Evolutionary conservation across 306 rosid species (phyloP).

Genomic region (Cicer arietinum): DNA sequence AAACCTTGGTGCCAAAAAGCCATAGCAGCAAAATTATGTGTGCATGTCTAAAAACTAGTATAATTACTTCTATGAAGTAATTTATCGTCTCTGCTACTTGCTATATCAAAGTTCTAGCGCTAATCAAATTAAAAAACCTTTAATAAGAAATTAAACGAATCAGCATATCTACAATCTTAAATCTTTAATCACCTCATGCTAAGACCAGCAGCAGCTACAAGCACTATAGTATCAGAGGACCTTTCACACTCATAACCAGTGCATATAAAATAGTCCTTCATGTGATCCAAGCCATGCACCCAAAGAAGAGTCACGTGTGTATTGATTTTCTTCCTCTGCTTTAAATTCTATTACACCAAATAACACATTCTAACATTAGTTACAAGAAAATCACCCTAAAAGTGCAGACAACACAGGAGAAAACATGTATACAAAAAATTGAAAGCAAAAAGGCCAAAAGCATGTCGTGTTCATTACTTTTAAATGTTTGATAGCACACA

Average conservation of each 20-base stretch:
- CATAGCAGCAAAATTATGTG: conserved; percentile 2
- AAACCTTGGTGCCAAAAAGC: conserved; percentile 9
- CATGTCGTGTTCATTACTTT: conserved; percentile 39
- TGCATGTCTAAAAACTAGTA: conserved; percentile 3
- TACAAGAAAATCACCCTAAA: conserved; percentile 16
- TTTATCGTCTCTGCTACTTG: neutral
- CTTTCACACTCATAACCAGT: conserved; percentile 51
- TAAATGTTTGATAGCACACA: conserved; percentile 63
- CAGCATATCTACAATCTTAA: conserved; percentile 32
- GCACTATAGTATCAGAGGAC: neutral
- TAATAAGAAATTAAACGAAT: conserved; percentile 1
- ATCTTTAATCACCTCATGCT: neutral
- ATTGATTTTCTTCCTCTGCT: conserved; percentile 42
- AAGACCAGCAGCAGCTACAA: neutral
- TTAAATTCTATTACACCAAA: conserved; percentile 45
- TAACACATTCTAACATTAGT: conserved; percentile 27
- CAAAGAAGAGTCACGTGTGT: conserved; percentile 37
- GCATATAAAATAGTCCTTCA: conserved; percentile 74
- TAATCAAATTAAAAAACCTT: neutral
- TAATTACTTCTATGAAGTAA: conserved; percentile 5
- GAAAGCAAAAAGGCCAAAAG: conserved; percentile 35
- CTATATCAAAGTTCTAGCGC: conserved; percentile 24
- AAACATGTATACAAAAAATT: neutral
- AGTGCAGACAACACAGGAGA: neutral
- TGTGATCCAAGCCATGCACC: conserved; percentile 90